Percentiles rank a stretch among this genome's conserved stretches.
These are phyloP conservation scores for Botryotinia calthae DNA, from an alignment of 2,329 filamentous ascomycete species.

Conservation along the genomic window DNA sequence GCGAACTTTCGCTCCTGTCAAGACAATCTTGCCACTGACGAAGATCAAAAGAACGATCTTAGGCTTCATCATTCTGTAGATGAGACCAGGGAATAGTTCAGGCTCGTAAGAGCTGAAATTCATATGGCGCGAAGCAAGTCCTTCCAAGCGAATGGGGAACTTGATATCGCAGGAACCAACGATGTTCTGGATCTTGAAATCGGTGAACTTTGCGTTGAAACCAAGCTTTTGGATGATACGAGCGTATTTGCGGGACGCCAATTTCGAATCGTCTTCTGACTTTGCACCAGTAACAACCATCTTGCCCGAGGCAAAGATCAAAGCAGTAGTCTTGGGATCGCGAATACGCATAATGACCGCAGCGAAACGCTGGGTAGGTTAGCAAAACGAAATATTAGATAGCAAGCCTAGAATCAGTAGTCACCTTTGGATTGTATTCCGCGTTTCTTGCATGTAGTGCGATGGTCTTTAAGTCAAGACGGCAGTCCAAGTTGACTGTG, in stretches of 20 bases:
- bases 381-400: slow-evolving; percentile 43
- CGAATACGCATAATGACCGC: slow-evolving; percentile 99
- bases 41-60: slow-evolving; percentile 98
- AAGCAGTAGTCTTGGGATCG: slow-evolving; percentile 94
- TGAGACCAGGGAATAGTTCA: slow-evolving; percentile 96
- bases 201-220: slow-evolving; percentile 98
- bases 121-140: slow-evolving; percentile 93
- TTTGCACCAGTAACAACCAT: slow-evolving; percentile 99
- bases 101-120: slow-evolving; percentile 99
- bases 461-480: slow-evolving; percentile 97
- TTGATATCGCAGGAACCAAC: slow-evolving; percentile 99
- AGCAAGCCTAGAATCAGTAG: slow-evolving; percentile 46
- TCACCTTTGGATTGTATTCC: slow-evolving; percentile 97
- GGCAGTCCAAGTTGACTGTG: slow-evolving; percentile 96
- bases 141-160: slow-evolving; percentile 96
- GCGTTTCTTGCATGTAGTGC: slow-evolving; percentile 96
- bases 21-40: slow-evolving; percentile 95
- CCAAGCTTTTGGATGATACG: slow-evolving; percentile 99
- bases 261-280: slow-evolving; percentile 95
- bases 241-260: slow-evolving; percentile 95
- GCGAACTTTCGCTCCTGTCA: slow-evolving; percentile 95
- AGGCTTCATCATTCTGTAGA: slow-evolving; percentile 99
- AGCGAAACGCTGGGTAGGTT: slow-evolving; percentile 77
- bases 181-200: slow-evolving; percentile 99
- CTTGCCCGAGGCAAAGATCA: slow-evolving; percentile 98